phyloP scores from a whole-genome alignment of 768 basidiomycete species.

The Rhodosporidiobolus sp. region DNA sequence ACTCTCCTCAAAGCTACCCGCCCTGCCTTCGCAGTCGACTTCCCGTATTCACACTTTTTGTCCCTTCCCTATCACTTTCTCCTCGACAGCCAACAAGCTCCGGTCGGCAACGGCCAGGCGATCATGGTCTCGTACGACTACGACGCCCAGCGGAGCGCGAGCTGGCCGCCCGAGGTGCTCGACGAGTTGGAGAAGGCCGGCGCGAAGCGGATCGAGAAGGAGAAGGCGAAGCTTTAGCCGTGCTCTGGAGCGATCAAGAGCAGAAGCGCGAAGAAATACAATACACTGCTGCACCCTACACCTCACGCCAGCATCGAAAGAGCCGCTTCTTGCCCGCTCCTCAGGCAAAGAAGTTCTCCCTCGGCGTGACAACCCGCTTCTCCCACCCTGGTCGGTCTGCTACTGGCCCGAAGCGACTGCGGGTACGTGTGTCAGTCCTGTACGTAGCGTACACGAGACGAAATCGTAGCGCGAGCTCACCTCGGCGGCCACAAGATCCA shows the following conservation, averaged over 20 bases:
- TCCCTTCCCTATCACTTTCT: background rate
- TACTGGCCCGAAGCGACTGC: constrained; percentile 25
- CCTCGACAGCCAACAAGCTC: constrained; percentile 2
- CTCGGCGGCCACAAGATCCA: constrained; percentile 33
- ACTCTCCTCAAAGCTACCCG: background rate
- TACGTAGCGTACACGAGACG: background rate
- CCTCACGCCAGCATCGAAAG: too few species aligned
- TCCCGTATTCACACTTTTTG: background rate
- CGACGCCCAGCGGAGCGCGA: constrained; percentile 1
- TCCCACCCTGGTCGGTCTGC: constrained; percentile 25
- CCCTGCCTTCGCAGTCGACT: background rate
- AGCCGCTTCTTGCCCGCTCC: background rate
- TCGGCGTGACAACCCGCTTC: constrained; percentile 11
- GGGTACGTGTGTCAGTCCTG: fast-evolving
- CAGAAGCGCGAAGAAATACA: background rate
- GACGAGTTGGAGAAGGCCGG: constrained; percentile 3
- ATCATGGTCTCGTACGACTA: constrained; percentile 22
- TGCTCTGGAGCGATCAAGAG: background rate
- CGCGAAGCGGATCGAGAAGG: background rate
- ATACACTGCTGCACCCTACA: background rate
- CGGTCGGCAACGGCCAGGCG: constrained; percentile 6
- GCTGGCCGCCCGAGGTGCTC: background rate
- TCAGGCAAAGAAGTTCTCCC: constrained; percentile 9
- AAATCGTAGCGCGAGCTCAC: background rate
- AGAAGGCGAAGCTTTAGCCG: constrained; percentile 11